phyloP scores from a whole-genome alignment of 139 green algal genomes.

The Haematococcus sp. region DNA sequence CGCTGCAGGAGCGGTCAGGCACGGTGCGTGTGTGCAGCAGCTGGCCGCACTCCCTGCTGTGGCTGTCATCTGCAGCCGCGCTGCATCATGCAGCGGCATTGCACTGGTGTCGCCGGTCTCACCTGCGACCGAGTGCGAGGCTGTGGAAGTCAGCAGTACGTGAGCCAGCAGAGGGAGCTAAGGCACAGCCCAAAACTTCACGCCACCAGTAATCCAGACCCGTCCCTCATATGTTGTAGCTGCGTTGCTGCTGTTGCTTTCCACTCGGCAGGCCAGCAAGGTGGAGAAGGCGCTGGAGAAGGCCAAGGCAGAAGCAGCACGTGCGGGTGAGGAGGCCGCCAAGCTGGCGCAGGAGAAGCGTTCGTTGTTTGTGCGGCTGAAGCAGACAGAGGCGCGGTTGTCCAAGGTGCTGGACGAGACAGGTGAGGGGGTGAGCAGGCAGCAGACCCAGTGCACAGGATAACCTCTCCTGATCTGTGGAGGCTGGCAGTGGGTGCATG shows the following conservation, averaged over 20 bases:
- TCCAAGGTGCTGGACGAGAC: not conserved
- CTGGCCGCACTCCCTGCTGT: not conserved
- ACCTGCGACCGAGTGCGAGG: too few species aligned
- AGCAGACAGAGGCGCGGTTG: slow-evolving; percentile 33
- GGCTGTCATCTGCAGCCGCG: not conserved
- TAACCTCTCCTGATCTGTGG: too few species aligned
- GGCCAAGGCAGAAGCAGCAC: not conserved
- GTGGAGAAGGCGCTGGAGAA: slow-evolving; percentile 15
- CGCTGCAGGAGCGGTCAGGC: not conserved
- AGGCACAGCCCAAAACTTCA: too few species aligned
- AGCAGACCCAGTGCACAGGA: not conserved
- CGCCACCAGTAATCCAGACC: too few species aligned
- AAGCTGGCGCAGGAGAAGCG: slow-evolving; percentile 29
- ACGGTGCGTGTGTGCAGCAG: not conserved
- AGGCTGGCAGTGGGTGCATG: too few species aligned
- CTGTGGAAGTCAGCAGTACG: too few species aligned
- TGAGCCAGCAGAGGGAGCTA: too few species aligned
- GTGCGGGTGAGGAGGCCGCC: slow-evolving; percentile 13
- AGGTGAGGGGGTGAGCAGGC: not conserved
- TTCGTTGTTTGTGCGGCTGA: slow-evolving; percentile 30
- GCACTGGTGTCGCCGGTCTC: too few species aligned
- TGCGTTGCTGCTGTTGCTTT: not conserved
- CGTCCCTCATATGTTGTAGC: not conserved
- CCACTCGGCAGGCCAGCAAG: not conserved
- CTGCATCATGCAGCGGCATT: too few species aligned